These are phyloP conservation scores for Amphichorda felina DNA, from an alignment of 2,329 filamentous ascomycete species.

Conservation along the genomic window DNA sequence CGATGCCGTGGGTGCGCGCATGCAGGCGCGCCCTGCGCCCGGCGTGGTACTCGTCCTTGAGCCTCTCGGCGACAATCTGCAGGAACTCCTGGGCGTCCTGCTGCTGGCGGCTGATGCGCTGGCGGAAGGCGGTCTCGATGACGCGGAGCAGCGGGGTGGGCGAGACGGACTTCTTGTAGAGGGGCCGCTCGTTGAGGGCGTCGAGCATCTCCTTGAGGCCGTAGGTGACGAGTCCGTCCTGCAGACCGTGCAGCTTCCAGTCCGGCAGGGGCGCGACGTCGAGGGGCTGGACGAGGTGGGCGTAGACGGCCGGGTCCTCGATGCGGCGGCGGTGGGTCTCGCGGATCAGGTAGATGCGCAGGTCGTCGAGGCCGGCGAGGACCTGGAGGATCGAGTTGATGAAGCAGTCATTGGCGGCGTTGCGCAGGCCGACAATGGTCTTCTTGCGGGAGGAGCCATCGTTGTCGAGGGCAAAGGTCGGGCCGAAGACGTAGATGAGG, in stretches of 20 bases:
- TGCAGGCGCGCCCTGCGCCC: slow-evolving; percentile 60
- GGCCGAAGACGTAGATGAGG: slow-evolving; percentile 92
- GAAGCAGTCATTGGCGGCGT: slow-evolving; percentile 91
- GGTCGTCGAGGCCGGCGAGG: slow-evolving; percentile 76
- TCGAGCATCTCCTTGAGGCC: slow-evolving; percentile 90
- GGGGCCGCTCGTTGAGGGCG: slow-evolving; percentile 81
- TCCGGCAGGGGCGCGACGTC: slow-evolving; percentile 25
- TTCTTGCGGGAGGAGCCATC: slow-evolving; percentile 61
- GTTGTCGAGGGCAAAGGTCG: slow-evolving; percentile 91
- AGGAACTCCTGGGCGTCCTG: slow-evolving; percentile 97
- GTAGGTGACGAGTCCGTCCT: slow-evolving; percentile 71
- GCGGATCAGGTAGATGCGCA: slow-evolving; percentile 83
- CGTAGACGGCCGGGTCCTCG: slow-evolving; percentile 67
- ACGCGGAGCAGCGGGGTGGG: slow-evolving; percentile 74
- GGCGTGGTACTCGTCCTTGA: slow-evolving; percentile 90
- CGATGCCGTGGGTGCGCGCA: slow-evolving; percentile 25
- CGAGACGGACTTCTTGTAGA: slow-evolving; percentile 88
- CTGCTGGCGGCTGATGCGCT: slow-evolving; percentile 85
- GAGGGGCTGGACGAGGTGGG: slow-evolving; percentile 41
- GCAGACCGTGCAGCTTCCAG: slow-evolving; percentile 57
- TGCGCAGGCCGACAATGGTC: slow-evolving; percentile 77
- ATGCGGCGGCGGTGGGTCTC: slow-evolving; percentile 77
- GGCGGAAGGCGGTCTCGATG: slow-evolving; percentile 76
- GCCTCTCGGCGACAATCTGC: slow-evolving; percentile 81
- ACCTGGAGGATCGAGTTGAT: slow-evolving; percentile 96